Evolutionary conservation across 306 rosid species (phyloP).

Genomic region (Prunus campanulata): DNA sequence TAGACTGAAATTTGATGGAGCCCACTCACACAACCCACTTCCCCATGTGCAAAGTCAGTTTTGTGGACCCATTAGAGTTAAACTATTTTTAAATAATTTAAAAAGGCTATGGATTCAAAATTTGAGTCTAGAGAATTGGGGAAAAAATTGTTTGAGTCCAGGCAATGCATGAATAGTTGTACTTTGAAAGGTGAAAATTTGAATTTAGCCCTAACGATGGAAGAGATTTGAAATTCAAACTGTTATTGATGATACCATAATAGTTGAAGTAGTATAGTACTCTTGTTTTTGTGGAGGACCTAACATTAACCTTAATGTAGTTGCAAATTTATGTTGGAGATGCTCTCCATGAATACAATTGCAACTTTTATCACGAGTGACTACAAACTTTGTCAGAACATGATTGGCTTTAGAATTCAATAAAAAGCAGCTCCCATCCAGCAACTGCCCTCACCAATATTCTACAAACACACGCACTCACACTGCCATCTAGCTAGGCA

Average conservation of each 20-base stretch:
- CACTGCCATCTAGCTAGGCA: background rate
- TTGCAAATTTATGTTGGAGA: constrained; percentile 1
- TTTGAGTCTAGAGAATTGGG: rapidly evolving
- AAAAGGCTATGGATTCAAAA: too few relatives aligned
- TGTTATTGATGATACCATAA: background rate
- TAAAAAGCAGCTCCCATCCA: background rate
- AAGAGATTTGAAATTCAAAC: background rate
- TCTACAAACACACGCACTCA: background rate
- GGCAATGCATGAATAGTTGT: rapidly evolving
- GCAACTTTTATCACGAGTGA: background rate
- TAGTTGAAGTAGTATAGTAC: background rate
- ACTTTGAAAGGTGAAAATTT: too few relatives aligned
- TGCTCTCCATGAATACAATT: background rate
- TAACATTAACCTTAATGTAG: background rate
- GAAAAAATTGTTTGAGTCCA: rapidly evolving
- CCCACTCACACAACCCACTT: too few relatives aligned
- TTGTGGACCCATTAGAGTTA: too few relatives aligned
- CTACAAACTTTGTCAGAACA: background rate
- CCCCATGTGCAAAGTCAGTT: too few relatives aligned
- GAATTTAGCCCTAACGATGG: too few relatives aligned
- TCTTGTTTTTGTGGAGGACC: background rate
- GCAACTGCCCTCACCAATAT: background rate
- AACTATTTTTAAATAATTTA: too few relatives aligned
- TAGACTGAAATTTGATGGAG: too few relatives aligned
- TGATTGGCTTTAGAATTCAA: constrained; percentile 8